Evolutionary conservation across 805 yeast species (phyloP).

Genomic region (Wickerhamia fluorescens): DNA sequence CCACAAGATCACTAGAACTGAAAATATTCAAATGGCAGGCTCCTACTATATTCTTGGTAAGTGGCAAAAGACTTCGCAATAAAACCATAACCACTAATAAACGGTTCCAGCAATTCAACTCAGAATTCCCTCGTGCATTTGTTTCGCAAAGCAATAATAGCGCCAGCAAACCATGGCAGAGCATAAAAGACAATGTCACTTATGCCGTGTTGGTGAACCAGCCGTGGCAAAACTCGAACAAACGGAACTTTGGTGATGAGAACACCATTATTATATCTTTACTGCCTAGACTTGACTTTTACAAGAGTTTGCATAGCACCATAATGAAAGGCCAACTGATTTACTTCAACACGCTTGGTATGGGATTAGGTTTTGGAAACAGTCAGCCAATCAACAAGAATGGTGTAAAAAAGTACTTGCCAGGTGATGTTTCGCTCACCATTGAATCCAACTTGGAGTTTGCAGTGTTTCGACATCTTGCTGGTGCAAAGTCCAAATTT

Average conservation of each 20-base stretch:
- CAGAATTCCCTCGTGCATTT: constrained; percentile 38
- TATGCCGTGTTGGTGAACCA: constrained; percentile 59
- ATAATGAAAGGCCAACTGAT: constrained; percentile 31
- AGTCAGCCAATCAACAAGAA: constrained; percentile 53
- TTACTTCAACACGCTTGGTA: constrained; percentile 66
- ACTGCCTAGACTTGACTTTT: constrained; percentile 58
- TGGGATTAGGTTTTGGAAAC: constrained; percentile 80
- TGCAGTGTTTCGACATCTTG: constrained; percentile 69
- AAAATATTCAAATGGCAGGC: constrained; percentile 87
- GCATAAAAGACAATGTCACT: constrained; percentile 37
- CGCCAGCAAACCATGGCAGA: constrained; percentile 23
- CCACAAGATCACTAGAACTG: constrained; percentile 79
- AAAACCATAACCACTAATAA: constrained; percentile 31
- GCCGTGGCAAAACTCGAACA: constrained; percentile 76
- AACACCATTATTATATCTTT: constrained; percentile 56
- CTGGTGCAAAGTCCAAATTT: constrained; percentile 26
- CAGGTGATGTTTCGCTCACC: constrained; percentile 77
- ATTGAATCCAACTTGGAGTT: constrained; percentile 74
- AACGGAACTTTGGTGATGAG: constrained; percentile 62
- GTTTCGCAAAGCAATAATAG: constrained; percentile 15
- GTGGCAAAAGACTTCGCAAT: constrained; percentile 48
- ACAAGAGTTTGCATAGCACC: constrained; percentile 21
- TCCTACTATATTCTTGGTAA: constrained; percentile 65
- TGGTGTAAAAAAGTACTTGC: constrained; percentile 38
- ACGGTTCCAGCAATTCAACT: constrained; percentile 45